These are phyloP conservation scores for Wickerhamiella cacticola DNA, from an alignment of 805 yeast genomes.

Conservation along the genomic window DNA sequence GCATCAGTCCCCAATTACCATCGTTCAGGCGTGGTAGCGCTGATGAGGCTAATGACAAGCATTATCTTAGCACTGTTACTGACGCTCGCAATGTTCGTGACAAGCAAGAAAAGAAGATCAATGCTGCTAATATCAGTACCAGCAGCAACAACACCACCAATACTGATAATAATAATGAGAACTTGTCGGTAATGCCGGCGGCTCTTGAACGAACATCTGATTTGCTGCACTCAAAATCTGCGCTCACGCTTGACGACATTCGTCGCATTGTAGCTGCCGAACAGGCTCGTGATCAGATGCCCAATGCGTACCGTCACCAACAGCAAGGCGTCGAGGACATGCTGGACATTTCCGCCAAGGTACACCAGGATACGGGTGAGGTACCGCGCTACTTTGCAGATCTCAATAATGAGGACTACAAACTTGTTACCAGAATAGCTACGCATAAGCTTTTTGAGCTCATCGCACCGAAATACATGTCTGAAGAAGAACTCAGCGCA, in stretches of 20 bases:
- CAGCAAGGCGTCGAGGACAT: slow-evolving; percentile 9
- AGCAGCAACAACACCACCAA: not conserved
- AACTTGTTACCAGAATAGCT: slow-evolving; percentile 42
- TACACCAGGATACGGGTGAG: not conserved
- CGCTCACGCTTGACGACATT: slow-evolving; percentile 87
- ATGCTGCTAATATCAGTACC: not conserved
- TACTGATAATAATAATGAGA: not conserved
- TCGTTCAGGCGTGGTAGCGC: slow-evolving; percentile 7
- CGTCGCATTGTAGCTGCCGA: slow-evolving; percentile 96
- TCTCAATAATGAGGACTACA: slow-evolving; percentile 44
- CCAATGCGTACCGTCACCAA: slow-evolving; percentile 82
- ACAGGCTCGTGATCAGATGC: slow-evolving; percentile 85
- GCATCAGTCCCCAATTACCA: slow-evolving; percentile 2
- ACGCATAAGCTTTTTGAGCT: slow-evolving; percentile 37
- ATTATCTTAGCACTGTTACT: slow-evolving; percentile 11
- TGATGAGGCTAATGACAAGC: slow-evolving; percentile 8
- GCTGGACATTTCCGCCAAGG: slow-evolving; percentile 7
- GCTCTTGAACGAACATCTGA: slow-evolving; percentile 52
- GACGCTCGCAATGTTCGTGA: slow-evolving; percentile 12
- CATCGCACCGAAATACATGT: slow-evolving; percentile 27
- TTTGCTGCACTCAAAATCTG: slow-evolving; percentile 64
- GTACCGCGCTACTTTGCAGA: slow-evolving; percentile 24
- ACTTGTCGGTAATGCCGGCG: slow-evolving; percentile 8
- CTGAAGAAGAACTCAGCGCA: slow-evolving; percentile 25
- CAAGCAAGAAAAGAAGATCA: slow-evolving; percentile 8